Percentiles rank a stretch among this genome's conserved stretches.
Evolutionary conservation across 2,329 filamentous ascomycete species (phyloP).

Genomic region (Juglanconis sp.): DNA sequence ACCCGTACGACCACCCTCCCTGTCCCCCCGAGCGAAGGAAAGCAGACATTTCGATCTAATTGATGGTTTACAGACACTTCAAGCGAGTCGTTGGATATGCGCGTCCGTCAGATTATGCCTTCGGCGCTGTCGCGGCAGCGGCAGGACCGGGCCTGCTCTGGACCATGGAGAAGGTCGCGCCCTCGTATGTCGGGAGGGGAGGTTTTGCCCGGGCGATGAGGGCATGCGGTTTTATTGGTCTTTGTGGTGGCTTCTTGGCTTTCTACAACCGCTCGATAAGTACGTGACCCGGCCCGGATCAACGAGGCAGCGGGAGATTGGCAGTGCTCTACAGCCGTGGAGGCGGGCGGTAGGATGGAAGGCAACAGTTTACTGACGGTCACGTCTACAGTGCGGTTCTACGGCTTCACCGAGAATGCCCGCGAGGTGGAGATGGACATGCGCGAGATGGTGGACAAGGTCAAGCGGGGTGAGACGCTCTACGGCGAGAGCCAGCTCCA

Average conservation of each 20-base stretch:
- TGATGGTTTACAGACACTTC: slow-evolving; percentile 65
- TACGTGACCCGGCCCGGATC: slow-evolving; percentile 48
- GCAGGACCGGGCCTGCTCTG: slow-evolving; percentile 71
- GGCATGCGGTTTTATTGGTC: slow-evolving; percentile 67
- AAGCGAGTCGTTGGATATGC: slow-evolving; percentile 87
- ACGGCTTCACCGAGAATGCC: slow-evolving; percentile 88
- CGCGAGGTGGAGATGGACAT: slow-evolving; percentile 95
- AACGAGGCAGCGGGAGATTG: neutral
- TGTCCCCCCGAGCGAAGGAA: neutral
- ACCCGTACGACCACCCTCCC: slow-evolving; percentile 68
- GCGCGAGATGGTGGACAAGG: slow-evolving; percentile 95
- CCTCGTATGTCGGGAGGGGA: slow-evolving; percentile 78
- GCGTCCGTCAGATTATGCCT: slow-evolving; percentile 75
- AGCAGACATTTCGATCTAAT: slow-evolving; percentile 28
- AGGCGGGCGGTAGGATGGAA: neutral
- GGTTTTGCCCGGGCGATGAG: slow-evolving; percentile 83
- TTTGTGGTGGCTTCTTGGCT: slow-evolving; percentile 76
- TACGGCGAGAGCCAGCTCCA: slow-evolving; percentile 79
- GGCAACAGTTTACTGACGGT: slow-evolving; percentile 3
- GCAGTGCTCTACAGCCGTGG: neutral
- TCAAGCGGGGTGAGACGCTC: slow-evolving; percentile 85
- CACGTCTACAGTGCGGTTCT: slow-evolving; percentile 73
- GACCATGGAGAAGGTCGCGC: slow-evolving; percentile 78
- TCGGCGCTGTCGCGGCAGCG: slow-evolving; percentile 66
- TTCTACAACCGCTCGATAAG: slow-evolving; percentile 81